phyloP scores from a whole-genome alignment of 306 rosid species.

The Bauhinia variegata region DNA sequence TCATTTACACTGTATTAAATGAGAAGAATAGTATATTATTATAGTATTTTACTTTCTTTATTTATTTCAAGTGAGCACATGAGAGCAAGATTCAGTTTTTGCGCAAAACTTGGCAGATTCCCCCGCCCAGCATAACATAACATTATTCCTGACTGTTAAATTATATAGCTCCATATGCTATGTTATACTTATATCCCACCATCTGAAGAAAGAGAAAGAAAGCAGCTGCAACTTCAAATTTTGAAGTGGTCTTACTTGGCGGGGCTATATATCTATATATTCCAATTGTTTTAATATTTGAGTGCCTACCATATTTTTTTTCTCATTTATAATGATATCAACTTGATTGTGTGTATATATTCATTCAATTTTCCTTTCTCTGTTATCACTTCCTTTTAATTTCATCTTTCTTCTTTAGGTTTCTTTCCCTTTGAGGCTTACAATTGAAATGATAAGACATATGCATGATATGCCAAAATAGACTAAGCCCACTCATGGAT shows the following conservation, averaged over 20 bases:
- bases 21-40: background rate
- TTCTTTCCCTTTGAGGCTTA: background rate
- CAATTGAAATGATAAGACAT: slow-evolving; percentile 30
- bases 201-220: slow-evolving; percentile 26
- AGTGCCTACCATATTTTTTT: slow-evolving; percentile 37
- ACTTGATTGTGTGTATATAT: slow-evolving; percentile 2
- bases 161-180: slow-evolving; percentile 51
- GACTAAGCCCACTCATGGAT: no score
- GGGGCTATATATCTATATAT: slow-evolving; percentile 37
- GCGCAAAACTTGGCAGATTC: slow-evolving; percentile 77
- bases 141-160: slow-evolving; percentile 69
- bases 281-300: no score
- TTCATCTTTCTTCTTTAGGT: slow-evolving; percentile 5
- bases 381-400: background rate
- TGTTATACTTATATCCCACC: slow-evolving; percentile 40
- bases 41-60: background rate
- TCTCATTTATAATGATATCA: slow-evolving; percentile 31
- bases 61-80: slow-evolving; percentile 36
- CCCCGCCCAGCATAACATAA: no score
- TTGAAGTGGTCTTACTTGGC: slow-evolving; percentile 53
- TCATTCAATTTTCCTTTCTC: slow-evolving; percentile 15
- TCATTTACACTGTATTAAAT: slow-evolving; percentile 10
- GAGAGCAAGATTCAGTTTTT: slow-evolving; percentile 68
- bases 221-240: slow-evolving; percentile 56
- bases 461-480: background rate